Conservation (phyloP, 495 filamentous ascomycete genomes). For the Cetradonia linearis region DNA sequence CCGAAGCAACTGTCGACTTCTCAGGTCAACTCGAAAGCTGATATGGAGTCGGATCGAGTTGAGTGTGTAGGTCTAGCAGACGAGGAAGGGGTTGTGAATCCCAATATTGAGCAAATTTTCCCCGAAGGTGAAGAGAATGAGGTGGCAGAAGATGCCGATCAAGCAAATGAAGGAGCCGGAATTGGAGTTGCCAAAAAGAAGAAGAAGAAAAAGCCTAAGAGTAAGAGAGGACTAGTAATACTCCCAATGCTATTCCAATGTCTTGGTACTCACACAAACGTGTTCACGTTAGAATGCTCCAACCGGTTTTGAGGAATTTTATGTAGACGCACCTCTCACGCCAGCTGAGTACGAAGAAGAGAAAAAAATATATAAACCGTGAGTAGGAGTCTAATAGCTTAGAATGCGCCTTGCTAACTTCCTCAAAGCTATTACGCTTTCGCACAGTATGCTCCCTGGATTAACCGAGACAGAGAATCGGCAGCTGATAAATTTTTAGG, state of each 20-base stretch:
- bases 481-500: constrained; percentile 30
- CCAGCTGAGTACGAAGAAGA: constrained; percentile 54
- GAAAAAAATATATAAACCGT: constrained; percentile 46
- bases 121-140: constrained; percentile 8
- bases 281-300: constrained; percentile 26
- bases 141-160: constrained; percentile 1
- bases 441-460: constrained; percentile 29
- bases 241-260: neutral
- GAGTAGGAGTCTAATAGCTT: constrained; percentile 17
- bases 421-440: constrained; percentile 32
- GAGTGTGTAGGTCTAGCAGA: neutral
- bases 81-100: neutral
- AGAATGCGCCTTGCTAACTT: constrained; percentile 12
- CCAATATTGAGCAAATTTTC: neutral
- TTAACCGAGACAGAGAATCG: neutral
- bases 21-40: neutral
- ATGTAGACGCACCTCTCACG: constrained; percentile 66
- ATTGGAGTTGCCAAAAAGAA: constrained; percentile 22
- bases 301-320: constrained; percentile 63
- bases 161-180: neutral
- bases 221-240: constrained; percentile 37
- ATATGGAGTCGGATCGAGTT: neutral
- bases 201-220: constrained; percentile 35
- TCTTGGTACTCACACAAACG: neutral
- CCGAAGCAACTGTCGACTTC: neutral